Evolutionary conservation across 495 filamentous ascomycete species (phyloP).

Genomic region (Letharia lupina): DNA sequence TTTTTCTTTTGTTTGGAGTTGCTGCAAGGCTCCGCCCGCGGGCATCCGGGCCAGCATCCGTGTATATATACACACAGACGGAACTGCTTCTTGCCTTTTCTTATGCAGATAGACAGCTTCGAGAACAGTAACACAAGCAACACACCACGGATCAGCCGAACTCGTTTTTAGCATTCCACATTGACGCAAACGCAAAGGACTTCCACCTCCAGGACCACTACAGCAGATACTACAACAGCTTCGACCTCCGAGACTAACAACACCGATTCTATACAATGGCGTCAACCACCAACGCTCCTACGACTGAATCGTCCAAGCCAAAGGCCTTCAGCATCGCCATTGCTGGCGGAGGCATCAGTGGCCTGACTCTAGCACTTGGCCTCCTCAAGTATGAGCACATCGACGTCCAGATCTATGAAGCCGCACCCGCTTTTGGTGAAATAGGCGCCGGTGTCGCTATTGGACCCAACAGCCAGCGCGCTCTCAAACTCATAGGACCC

Average conservation of each 20-base stretch:
- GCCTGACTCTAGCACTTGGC: slow-evolving; percentile 28
- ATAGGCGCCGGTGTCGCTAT: slow-evolving; percentile 32
- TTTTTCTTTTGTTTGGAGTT: too few relatives aligned
- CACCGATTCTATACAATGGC: background rate
- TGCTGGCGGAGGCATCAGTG: slow-evolving; percentile 28
- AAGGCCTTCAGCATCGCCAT: slow-evolving; percentile 13
- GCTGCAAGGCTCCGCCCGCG: too few relatives aligned
- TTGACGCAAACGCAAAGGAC: background rate
- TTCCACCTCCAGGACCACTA: background rate
- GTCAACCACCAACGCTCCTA: background rate
- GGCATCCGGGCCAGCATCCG: background rate
- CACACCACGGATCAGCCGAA: background rate
- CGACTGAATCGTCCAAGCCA: background rate
- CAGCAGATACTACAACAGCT: background rate
- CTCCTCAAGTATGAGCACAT: slow-evolving; percentile 30
- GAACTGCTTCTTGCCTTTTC: background rate
- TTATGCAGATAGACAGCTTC: background rate
- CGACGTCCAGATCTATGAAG: slow-evolving; percentile 42
- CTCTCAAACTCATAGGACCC: slow-evolving; percentile 27
- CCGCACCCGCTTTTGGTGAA: slow-evolving; percentile 36
- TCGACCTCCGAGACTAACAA: background rate
- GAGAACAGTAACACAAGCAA: background rate
- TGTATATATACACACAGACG: background rate
- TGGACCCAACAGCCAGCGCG: slow-evolving; percentile 21
- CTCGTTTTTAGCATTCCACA: background rate